phyloP scores from a whole-genome alignment of 495 filamentous ascomycete genomes.

The Bacidia gigantensis region DNA sequence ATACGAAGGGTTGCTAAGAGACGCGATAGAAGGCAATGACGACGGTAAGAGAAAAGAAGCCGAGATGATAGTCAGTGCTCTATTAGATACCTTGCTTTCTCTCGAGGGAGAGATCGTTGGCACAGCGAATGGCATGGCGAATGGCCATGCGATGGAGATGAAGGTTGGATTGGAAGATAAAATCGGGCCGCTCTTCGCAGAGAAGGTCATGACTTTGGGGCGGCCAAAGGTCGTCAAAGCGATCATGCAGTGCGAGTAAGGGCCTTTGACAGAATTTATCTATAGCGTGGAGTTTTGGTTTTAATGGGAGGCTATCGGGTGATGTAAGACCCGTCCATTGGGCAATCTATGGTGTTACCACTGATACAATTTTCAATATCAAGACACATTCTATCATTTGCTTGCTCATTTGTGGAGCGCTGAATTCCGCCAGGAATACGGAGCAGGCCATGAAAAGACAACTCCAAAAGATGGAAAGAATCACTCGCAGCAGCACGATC shows the following conservation, averaged over 20 bases:
- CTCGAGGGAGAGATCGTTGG: conserved; percentile 28
- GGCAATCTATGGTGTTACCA: too few species aligned
- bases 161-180: conserved; percentile 42
- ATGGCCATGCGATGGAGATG: conserved; percentile 37
- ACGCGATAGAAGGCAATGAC: conserved; percentile 40
- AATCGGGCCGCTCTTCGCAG: conserved; percentile 44
- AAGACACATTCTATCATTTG: too few species aligned
- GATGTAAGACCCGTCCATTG: too few species aligned
- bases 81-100: conserved; percentile 44
- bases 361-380: too few species aligned
- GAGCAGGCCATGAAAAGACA: too few species aligned
- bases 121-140: conserved; percentile 31
- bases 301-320: too few species aligned
- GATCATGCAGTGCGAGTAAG: conserved; percentile 31
- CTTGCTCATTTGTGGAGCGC: too few species aligned
- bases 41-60: conserved; percentile 37
- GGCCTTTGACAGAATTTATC: neutral
- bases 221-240: conserved; percentile 35
- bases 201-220: conserved; percentile 37
- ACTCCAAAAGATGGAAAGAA: too few species aligned
- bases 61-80: conserved; percentile 45
- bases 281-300: conserved; percentile 2
- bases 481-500: too few species aligned
- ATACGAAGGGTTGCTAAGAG: conserved; percentile 59
- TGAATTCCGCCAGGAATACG: too few species aligned